These are phyloP conservation scores for Eucalyptus pumila DNA, from an alignment of 345 rosid species.

Conservation along the genomic window DNA sequence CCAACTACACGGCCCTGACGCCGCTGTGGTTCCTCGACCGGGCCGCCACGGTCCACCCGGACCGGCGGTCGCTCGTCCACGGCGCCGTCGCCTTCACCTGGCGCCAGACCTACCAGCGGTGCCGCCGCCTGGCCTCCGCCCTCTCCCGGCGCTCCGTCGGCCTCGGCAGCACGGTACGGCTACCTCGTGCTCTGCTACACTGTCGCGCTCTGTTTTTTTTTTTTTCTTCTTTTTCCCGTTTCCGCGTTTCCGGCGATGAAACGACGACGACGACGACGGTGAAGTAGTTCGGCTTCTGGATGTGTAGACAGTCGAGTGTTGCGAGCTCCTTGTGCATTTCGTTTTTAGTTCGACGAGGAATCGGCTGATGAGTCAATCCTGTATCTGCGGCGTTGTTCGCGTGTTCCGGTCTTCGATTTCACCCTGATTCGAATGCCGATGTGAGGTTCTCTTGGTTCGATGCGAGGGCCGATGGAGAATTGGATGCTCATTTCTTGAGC, in stretches of 20 bases:
- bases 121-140: conserved; percentile 88
- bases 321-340: not conserved
- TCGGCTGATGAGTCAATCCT: not conserved
- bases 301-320: not conserved
- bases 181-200: not conserved
- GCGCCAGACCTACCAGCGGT: conserved; percentile 71
- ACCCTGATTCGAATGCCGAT: not conserved
- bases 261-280: not conserved
- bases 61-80: conserved; percentile 50
- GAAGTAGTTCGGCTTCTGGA: not conserved
- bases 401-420: not conserved
- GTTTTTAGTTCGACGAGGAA: not conserved
- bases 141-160: conserved; percentile 49
- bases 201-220: not conserved
- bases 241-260: not conserved
- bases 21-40: conserved; percentile 86
- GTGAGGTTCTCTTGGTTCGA: not conserved
- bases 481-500: not conserved
- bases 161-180: conserved; percentile 55
- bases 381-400: not conserved
- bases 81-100: conserved; percentile 62
- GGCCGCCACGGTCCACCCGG: conserved; percentile 75
- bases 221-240: not conserved
- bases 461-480: not conserved
- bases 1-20: conserved; percentile 78